Conservation (phyloP, 345 rosid species). For the Punica granatum region DNA sequence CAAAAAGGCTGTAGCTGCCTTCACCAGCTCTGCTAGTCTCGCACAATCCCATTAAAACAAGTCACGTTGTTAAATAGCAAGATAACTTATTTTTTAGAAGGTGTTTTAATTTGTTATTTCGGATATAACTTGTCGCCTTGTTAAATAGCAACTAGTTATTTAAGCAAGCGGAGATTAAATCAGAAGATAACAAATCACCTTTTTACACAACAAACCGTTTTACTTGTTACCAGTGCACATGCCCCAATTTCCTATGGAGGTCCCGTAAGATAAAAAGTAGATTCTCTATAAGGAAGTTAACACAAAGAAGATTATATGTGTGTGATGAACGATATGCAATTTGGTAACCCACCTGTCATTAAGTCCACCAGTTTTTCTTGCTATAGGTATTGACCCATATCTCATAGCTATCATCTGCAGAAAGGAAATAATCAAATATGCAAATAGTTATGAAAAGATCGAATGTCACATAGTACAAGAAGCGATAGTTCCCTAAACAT, state of each 20-base stretch:
- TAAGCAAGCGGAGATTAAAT: background rate
- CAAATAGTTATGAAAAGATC: background rate
- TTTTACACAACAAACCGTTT: background rate
- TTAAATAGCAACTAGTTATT: background rate
- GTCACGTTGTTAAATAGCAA: background rate
- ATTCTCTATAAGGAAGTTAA: background rate
- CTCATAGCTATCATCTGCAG: conserved; percentile 93
- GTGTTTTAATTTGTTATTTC: too few species aligned
- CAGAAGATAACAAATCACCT: background rate
- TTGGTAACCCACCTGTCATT: conserved; percentile 63
- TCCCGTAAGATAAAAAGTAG: background rate
- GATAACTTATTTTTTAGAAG: background rate
- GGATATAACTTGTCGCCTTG: too few species aligned
- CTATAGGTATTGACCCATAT: conserved; percentile 83
- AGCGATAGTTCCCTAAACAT: conserved; percentile 3
- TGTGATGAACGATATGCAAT: background rate
- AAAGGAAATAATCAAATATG: background rate
- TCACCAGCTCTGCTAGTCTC: too few species aligned
- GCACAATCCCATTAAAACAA: background rate
- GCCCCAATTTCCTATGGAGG: too few species aligned
- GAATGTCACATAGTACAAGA: background rate
- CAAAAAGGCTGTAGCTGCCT: background rate
- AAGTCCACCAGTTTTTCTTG: conserved; percentile 85
- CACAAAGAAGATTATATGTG: background rate
- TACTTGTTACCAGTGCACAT: too few species aligned